A percentile compares a stretch with the other conserved stretches of the same genome.
These are phyloP conservation scores for Rhodotorula sp. DNA, from an alignment of 1,284 basidiomycete species.

Conservation along the genomic window DNA sequence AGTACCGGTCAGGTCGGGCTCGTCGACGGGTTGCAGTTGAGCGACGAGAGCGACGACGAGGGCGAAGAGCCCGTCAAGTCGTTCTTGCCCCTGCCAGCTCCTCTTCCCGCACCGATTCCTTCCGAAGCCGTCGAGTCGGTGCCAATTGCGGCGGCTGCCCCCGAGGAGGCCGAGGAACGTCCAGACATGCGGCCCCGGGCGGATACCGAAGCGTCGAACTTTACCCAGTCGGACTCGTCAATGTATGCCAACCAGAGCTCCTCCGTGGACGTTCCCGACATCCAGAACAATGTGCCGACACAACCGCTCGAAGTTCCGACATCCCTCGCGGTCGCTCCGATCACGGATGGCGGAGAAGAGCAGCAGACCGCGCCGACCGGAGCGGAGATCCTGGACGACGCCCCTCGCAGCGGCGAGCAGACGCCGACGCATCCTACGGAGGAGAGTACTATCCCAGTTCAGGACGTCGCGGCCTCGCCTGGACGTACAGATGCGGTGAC, in stretches of 20 bases:
- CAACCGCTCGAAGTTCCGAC: no score
- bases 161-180: background rate
- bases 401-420: background rate
- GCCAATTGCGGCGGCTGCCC: background rate
- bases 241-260: background rate
- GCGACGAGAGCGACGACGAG: slow-evolving; percentile 42
- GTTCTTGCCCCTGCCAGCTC: background rate
- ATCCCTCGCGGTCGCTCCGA: no score
- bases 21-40: slow-evolving; percentile 39
- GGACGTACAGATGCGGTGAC: no score
- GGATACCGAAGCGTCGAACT: slow-evolving; percentile 21
- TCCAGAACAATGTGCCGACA: no score
- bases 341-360: no score
- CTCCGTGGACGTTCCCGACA: background rate
- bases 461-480: no score
- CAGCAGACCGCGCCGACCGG: no score
- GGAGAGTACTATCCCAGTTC: background rate
- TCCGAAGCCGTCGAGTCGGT: background rate
- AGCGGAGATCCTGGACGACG: background rate
- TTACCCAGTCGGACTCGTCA: slow-evolving; percentile 35
- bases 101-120: background rate
- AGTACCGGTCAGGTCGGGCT: slow-evolving; percentile 17
- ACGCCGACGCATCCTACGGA: background rate
- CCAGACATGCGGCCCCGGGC: slow-evolving; percentile 16
- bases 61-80: slow-evolving; percentile 43